Base-by-base conservation (phyloP, 2,329 filamentous ascomycete genomes). In the Polytolypa hystricis region DNA sequence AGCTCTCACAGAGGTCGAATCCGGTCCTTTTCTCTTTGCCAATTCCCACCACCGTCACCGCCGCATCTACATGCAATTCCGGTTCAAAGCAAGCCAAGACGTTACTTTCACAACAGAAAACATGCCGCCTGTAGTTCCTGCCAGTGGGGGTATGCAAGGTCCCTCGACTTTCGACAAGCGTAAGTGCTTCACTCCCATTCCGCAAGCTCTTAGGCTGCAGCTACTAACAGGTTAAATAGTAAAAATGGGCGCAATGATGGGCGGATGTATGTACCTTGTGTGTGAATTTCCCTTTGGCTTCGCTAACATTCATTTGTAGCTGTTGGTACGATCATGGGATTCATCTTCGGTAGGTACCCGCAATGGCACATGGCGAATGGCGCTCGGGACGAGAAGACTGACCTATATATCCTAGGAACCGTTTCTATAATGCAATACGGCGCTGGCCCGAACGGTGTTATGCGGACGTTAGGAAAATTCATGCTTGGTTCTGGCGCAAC, bases 191-290 rank as follows among this genome's bases (percentile, higher is more conserved):
- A 33, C 40, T 38, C 23, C 30, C 41, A 54, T 37, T 39, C 36
- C 39, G 47, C n/a, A n/a, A 34, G 29, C 30, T 17, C 16, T 39
- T 30, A 26, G 23, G 23, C 17, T 37, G 33, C 21, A 36, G 41
- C 37, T 40, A 32, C 52, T 57, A 54, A 66, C 59, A 18, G 43
- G 25, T 27, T 39, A 33, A 46, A 51, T 58, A 93, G 86, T 87
- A 62, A 95, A 94, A 71, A 95, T 96, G 86, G 91, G 91, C 51
- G 86, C 83, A 45, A 80, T 98, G 80, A 96, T 96, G 86, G 91
- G 91, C 51, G 84, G 86, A 60, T 93, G 89, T 96, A 82, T 54
- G 86, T 75, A 35, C 40, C 30, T 30, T 43, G 23, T 27, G n/a
- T 38, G 16, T 6, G 19, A 19, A 20, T 26, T 38, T 29, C 39